Conservation (phyloP, 805 yeast genomes). For the Monosporozyma unispora region DNA sequence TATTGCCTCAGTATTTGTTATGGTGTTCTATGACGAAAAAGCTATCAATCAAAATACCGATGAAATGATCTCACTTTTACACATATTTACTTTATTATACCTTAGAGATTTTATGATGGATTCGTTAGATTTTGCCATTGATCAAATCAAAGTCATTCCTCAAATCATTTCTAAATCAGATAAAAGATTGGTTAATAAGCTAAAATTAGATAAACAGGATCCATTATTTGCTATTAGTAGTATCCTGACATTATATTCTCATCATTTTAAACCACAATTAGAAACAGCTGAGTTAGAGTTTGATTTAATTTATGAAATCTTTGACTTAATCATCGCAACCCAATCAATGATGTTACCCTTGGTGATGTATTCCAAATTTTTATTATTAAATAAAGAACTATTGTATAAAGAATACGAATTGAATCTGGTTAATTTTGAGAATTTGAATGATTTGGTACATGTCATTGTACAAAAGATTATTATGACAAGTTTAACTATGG, state of each 20-base stretch:
- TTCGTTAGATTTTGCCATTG: slow-evolving; percentile 54
- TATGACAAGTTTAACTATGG: not conserved
- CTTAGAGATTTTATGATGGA: slow-evolving; percentile 82
- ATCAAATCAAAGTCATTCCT: slow-evolving; percentile 60
- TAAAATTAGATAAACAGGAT: slow-evolving; percentile 34
- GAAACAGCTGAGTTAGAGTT: not conserved
- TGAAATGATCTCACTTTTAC: slow-evolving; percentile 39
- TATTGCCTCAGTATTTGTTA: slow-evolving; percentile 56
- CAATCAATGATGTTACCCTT: slow-evolving; percentile 46
- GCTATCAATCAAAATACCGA: slow-evolving; percentile 5
- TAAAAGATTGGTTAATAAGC: slow-evolving; percentile 29
- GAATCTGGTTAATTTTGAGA: slow-evolving; percentile 21
- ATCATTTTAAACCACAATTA: slow-evolving; percentile 40
- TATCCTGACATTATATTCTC: slow-evolving; percentile 69
- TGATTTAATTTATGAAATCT: slow-evolving; percentile 43
- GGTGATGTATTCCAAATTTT: slow-evolving; percentile 52
- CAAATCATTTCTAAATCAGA: slow-evolving; percentile 46
- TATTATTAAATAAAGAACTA: slow-evolving; percentile 38
- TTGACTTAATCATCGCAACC: slow-evolving; percentile 59
- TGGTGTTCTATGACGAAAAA: slow-evolving; percentile 35
- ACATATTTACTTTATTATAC: slow-evolving; percentile 47
- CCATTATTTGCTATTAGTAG: slow-evolving; percentile 71
- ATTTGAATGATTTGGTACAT: slow-evolving; percentile 28
- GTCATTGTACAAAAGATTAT: slow-evolving; percentile 36
- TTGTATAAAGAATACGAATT: slow-evolving; percentile 30